Percentiles rank a stretch among this genome's conserved stretches.
Conservation (phyloP, 148 eudicot species). For the Nepenthes gracilis region DNA sequence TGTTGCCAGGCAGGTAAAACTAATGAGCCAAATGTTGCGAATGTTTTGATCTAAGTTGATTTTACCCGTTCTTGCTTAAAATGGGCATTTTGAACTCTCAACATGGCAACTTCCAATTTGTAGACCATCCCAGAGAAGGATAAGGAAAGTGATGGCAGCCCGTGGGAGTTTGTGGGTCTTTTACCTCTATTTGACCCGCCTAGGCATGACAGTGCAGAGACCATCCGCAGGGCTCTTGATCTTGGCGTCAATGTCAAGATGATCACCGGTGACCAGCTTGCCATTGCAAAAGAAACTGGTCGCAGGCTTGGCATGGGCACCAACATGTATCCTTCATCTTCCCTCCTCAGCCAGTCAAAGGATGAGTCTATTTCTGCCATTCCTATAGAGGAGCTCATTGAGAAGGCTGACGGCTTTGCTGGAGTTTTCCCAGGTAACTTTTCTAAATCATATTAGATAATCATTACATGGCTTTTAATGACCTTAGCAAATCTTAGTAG, state of each 20-base stretch:
- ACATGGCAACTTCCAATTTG: not conserved
- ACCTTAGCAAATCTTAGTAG: not conserved
- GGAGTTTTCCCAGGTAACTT: slow-evolving; percentile 88
- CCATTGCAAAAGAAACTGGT: slow-evolving; percentile 91
- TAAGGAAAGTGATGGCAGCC: slow-evolving; percentile 62
- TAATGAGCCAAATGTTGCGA: not conserved
- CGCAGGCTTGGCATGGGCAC: slow-evolving; percentile 98
- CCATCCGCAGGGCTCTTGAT: slow-evolving; percentile 77
- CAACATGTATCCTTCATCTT: slow-evolving; percentile 92
- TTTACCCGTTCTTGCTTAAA: not conserved
- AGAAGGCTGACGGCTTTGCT: slow-evolving; percentile 93
- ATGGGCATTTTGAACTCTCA: not conserved
- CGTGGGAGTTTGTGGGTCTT: slow-evolving; percentile 91
- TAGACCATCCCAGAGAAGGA: slow-evolving; percentile 65
- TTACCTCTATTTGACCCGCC: slow-evolving; percentile 95
- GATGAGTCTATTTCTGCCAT: slow-evolving; percentile 56
- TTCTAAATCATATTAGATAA: not conserved
- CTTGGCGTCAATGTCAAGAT: slow-evolving; percentile 96
- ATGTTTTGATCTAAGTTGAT: not conserved
- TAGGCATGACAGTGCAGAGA: slow-evolving; percentile 95
- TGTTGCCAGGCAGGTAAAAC: slow-evolving; percentile 56
- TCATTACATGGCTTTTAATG: no score
- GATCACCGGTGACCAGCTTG: slow-evolving; percentile 98
- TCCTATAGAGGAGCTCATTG: slow-evolving; percentile 77
- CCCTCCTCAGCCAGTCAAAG: slow-evolving; percentile 59